A percentile compares a stretch with the other conserved stretches of the same genome.
Evolutionary conservation across 768 basidiomycete genomes (phyloP).

Genomic region (Mycena leptocephala): DNA sequence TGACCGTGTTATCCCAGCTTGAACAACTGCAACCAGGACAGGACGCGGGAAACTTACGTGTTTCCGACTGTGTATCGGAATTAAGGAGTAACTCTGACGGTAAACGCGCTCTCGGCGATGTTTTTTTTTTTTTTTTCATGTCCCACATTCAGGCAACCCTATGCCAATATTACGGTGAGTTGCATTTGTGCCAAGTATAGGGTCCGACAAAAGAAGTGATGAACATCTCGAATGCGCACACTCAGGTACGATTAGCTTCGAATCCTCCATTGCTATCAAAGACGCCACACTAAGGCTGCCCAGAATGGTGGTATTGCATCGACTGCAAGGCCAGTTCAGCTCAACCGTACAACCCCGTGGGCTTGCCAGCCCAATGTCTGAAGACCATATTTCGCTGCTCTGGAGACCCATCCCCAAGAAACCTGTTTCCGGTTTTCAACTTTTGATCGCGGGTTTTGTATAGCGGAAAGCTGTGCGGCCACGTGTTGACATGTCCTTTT

Average conservation of each 20-base stretch:
- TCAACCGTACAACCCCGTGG: no score
- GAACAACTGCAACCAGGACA: neutral
- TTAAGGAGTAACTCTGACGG: neutral
- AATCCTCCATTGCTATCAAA: conserved; percentile 24
- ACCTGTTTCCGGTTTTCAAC: neutral
- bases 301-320: neutral
- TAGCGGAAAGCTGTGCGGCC: conserved; percentile 16
- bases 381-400: neutral
- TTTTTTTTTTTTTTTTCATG: neutral
- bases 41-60: neutral
- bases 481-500: conserved; percentile 24
- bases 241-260: neutral
- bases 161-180: neutral
- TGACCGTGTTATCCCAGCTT: neutral
- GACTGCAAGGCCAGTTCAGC: neutral
- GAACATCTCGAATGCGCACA: neutral
- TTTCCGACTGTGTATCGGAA: neutral
- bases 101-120: neutral
- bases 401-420: neutral
- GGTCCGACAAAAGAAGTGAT: neutral
- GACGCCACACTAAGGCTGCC: conserved; percentile 9
- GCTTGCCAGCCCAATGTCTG: no score
- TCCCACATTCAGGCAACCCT: neutral
- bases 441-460: neutral
- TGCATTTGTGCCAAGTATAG: neutral